Conservation (phyloP, 1,284 basidiomycete species). For the Dichomitus squalens region DNA sequence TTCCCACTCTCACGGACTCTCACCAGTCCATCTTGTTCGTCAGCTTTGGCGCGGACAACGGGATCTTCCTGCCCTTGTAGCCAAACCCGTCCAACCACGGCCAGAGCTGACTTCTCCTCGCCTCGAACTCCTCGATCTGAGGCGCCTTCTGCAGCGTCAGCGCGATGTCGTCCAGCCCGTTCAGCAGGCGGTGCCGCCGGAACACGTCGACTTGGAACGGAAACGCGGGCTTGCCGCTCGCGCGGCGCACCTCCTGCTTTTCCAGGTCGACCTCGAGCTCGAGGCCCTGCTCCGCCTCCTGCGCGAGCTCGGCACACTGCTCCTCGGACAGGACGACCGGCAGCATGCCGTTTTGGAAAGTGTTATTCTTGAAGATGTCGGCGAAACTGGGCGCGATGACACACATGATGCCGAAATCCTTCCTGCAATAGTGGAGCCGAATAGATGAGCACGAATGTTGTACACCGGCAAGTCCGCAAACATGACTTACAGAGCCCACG, state of each 20-base stretch:
- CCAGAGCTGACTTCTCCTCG: conserved; percentile 74
- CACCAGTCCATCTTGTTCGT: conserved; percentile 79
- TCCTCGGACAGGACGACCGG: conserved; percentile 80
- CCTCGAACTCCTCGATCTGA: conserved; percentile 78
- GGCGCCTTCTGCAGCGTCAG: conserved; percentile 82
- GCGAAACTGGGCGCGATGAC: conserved; percentile 94
- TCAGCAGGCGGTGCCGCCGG: conserved; percentile 89
- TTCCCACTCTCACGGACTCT: conserved; percentile 18
- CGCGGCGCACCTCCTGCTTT: conserved; percentile 80
- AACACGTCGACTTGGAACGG: conserved; percentile 85
- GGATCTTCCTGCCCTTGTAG: conserved; percentile 78
- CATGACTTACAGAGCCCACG: conserved; percentile 85
- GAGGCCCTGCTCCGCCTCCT: conserved; percentile 79
- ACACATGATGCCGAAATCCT: conserved; percentile 93
- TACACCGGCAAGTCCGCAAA: neutral
- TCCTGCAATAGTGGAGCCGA: conserved; percentile 46
- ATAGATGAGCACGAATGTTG: neutral
- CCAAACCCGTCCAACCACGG: conserved; percentile 96
- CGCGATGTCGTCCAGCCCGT: conserved; percentile 93
- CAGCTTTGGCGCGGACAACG: conserved; percentile 48
- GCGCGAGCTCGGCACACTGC: conserved; percentile 75
- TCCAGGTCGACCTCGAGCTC: conserved; percentile 92
- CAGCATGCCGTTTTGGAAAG: conserved; percentile 97
- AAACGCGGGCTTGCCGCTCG: conserved; percentile 74
- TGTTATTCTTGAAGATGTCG: conserved; percentile 92